These are phyloP conservation scores for Amanita rimosa DNA, from an alignment of 768 basidiomycete genomes.

Conservation along the genomic window DNA sequence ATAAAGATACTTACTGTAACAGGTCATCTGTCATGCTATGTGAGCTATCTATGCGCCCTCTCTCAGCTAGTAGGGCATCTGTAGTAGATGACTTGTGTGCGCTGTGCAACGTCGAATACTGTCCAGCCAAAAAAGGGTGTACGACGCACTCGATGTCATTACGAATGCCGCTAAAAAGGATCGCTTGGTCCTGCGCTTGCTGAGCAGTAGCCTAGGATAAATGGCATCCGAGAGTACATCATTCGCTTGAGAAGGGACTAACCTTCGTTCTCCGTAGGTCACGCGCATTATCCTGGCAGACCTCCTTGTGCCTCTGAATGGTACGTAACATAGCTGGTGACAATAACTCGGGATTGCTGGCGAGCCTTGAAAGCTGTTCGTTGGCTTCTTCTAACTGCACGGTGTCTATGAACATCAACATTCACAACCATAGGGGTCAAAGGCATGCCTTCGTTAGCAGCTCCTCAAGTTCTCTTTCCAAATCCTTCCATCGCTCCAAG, in stretches of 20 bases:
- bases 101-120: constrained; percentile 24
- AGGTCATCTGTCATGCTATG: constrained; percentile 93
- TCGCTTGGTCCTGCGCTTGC: constrained; percentile 75
- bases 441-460: constrained; percentile 65
- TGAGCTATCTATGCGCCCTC: constrained; percentile 82
- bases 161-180: constrained; percentile 80
- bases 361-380: constrained; percentile 59
- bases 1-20: constrained; percentile 48
- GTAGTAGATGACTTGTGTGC: constrained; percentile 86
- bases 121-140: neutral
- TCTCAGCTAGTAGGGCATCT: constrained; percentile 80
- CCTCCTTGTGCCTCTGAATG: constrained; percentile 83
- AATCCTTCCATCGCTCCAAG: constrained; percentile 63
- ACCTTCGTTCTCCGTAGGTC: constrained; percentile 87
- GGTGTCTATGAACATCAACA: constrained; percentile 9
- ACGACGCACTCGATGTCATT: constrained; percentile 86
- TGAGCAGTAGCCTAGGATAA: constrained; percentile 61
- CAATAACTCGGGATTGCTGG: constrained; percentile 58
- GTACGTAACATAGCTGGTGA: constrained; percentile 82
- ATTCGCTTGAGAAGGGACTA: constrained; percentile 2
- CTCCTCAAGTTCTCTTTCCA: constrained; percentile 83
- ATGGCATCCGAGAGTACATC: neutral
- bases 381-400: constrained; percentile 77
- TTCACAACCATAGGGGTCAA: neutral
- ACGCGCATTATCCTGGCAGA: constrained; percentile 76